phyloP scores from a whole-genome alignment of 2,329 filamentous ascomycete genomes.

The Verticillium klebahnii region DNA sequence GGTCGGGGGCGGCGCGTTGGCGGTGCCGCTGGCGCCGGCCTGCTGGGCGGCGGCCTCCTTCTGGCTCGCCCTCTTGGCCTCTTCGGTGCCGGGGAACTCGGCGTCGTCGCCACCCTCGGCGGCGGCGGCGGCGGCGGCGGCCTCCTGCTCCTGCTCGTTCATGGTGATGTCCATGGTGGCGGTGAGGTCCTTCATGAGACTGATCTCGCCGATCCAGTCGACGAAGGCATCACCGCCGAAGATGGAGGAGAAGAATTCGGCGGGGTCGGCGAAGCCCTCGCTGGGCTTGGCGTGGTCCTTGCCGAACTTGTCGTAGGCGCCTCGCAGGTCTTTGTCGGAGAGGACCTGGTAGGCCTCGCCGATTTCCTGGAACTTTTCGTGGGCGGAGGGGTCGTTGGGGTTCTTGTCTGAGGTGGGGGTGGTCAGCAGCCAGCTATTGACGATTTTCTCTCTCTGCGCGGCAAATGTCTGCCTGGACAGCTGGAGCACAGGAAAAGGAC shows the following conservation, averaged over 20 bases:
- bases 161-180: constrained; percentile 98
- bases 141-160: constrained; percentile 68
- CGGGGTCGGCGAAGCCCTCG: constrained; percentile 90
- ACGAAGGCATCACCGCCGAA: constrained; percentile 95
- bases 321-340: constrained; percentile 79
- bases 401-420: constrained; percentile 72
- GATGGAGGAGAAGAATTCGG: constrained; percentile 98
- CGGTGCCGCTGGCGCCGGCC: constrained; percentile 19
- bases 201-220: constrained; percentile 97
- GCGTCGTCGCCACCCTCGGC: constrained; percentile 26
- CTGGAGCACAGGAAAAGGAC: constrained; percentile 13
- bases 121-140: constrained; percentile 43
- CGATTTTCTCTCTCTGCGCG: not conserved
- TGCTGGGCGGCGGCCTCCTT: constrained; percentile 33
- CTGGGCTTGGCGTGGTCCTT: constrained; percentile 90
- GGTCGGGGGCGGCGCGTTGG: constrained; percentile 25
- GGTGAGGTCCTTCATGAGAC: constrained; percentile 96
- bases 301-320: constrained; percentile 93
- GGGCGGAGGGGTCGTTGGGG: constrained; percentile 88
- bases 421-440: constrained; percentile 1
- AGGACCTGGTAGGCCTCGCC: constrained; percentile 75
- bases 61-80: constrained; percentile 51
- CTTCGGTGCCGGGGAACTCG: constrained; percentile 54
- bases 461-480: not conserved
- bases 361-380: constrained; percentile 90